phyloP scores from a whole-genome alignment of 768 basidiomycete species.

The Naganishia friedmannii region DNA sequence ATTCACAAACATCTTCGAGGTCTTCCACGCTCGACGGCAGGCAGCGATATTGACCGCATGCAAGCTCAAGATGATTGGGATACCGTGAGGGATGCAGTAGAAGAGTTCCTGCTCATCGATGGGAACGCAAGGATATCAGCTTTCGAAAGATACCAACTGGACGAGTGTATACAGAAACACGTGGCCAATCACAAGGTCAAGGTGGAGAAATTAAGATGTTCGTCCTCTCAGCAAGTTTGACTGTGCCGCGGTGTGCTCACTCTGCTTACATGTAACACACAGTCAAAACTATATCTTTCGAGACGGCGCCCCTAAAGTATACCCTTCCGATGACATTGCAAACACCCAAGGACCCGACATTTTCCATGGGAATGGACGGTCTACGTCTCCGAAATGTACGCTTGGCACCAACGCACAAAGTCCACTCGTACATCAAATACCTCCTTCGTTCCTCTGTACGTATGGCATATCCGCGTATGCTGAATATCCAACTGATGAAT shows the following conservation, averaged over 20 bases:
- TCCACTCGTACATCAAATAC: slow-evolving; percentile 48
- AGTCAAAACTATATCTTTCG: slow-evolving; percentile 54
- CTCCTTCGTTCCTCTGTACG: slow-evolving; percentile 41
- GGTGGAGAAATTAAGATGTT: slow-evolving; percentile 2
- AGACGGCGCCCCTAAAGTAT: slow-evolving; percentile 49
- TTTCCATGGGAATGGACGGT: not conserved
- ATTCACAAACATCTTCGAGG: slow-evolving; percentile 32
- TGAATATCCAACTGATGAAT: not conserved
- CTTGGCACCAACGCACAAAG: slow-evolving; percentile 6
- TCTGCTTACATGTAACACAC: not conserved
- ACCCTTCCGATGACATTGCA: slow-evolving; percentile 41
- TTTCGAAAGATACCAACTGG: slow-evolving; percentile 47
- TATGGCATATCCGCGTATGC: not conserved
- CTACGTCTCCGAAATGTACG: slow-evolving; percentile 10
- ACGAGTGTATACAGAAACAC: slow-evolving; percentile 29
- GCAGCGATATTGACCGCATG: slow-evolving; percentile 31
- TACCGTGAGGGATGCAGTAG: slow-evolving; percentile 43
- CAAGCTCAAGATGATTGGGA: slow-evolving; percentile 40
- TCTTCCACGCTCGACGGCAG: slow-evolving; percentile 29
- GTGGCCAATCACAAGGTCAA: not conserved
- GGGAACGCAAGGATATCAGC: slow-evolving; percentile 47
- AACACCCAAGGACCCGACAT: not conserved
- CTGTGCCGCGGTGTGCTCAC: slow-evolving; percentile 11
- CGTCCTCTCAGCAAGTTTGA: not conserved
- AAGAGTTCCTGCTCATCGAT: slow-evolving; percentile 52